A percentile compares a stretch with the other conserved stretches of the same genome.
These are phyloP conservation scores for Hyaloscypha bicolor DNA, from an alignment of 495 filamentous ascomycete species.

Conservation along the genomic window DNA sequence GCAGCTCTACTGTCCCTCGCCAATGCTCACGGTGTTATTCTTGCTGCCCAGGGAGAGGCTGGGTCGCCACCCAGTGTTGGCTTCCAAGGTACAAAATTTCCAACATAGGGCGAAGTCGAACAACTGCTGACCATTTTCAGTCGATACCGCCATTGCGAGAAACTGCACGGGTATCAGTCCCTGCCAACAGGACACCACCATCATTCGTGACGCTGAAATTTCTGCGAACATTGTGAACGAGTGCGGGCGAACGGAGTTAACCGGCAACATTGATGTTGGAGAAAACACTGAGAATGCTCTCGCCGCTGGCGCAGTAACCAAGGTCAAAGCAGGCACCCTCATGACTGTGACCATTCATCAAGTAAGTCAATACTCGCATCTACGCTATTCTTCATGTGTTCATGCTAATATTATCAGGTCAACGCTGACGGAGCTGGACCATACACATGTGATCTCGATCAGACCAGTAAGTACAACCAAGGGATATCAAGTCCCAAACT, in stretches of 20 bases:
- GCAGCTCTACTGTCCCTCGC: slow-evolving; percentile 38
- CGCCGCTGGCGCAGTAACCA: slow-evolving; percentile 44
- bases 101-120: background rate
- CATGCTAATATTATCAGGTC: slow-evolving; percentile 30
- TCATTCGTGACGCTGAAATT: slow-evolving; percentile 56
- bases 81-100: slow-evolving; percentile 35
- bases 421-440: slow-evolving; percentile 59
- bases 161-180: slow-evolving; percentile 55
- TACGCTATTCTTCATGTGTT: too few species aligned
- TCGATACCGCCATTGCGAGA: slow-evolving; percentile 43
- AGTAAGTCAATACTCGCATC: too few species aligned
- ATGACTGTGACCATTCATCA: slow-evolving; percentile 51
- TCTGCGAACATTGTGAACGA: slow-evolving; percentile 47
- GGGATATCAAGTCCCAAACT: too few species aligned
- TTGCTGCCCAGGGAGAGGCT: slow-evolving; percentile 42
- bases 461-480: slow-evolving; percentile 32
- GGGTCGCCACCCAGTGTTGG: slow-evolving; percentile 45
- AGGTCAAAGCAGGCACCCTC: slow-evolving; percentile 42
- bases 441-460: slow-evolving; percentile 51
- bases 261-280: slow-evolving; percentile 56
- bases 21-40: slow-evolving; percentile 46
- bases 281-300: slow-evolving; percentile 54
- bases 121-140: slow-evolving; percentile 25
- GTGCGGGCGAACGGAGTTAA: slow-evolving; percentile 52
- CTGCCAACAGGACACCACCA: slow-evolving; percentile 53